A percentile compares a stretch with the other conserved stretches of the same genome.
Conservation (phyloP, 2,329 filamentous ascomycete genomes). For the Aureobasidium subglaciale region DNA sequence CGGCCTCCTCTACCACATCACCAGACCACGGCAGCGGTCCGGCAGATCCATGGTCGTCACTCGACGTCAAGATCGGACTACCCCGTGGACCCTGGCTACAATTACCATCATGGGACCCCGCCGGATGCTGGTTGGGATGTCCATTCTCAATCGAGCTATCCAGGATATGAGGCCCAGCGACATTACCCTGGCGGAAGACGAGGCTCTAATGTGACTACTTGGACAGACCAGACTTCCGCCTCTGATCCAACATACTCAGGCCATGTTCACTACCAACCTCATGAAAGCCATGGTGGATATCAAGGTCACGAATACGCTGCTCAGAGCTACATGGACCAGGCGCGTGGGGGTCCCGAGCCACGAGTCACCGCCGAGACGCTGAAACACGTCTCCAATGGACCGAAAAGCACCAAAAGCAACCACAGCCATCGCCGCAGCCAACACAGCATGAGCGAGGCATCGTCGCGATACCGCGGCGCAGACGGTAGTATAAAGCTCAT, state of each 20-base stretch:
- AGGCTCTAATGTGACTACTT: not conserved
- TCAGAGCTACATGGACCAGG: not conserved
- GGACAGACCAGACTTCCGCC: conserved; percentile 1
- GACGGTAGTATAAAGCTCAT: conserved; percentile 2
- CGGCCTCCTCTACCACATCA: not conserved
- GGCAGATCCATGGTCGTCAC: not conserved
- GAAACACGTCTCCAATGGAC: not conserved
- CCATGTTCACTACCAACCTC: not conserved
- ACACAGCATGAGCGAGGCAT: conserved; percentile 6
- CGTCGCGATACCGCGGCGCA: not conserved
- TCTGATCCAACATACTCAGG: not conserved
- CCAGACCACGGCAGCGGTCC: not conserved
- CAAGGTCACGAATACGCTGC: not conserved
- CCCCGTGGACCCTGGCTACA: not conserved
- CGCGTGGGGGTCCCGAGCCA: not conserved
- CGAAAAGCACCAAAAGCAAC: not conserved
- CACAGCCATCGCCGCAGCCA: conserved; percentile 1
- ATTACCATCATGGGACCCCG: not conserved
- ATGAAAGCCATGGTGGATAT: not conserved
- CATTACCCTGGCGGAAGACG: not conserved
- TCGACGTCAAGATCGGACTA: not conserved
- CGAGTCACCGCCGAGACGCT: not conserved
- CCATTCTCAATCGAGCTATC: not conserved
- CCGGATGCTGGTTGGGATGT: not conserved
- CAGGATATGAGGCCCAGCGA: not conserved